Conservation (phyloP, 192 early-diverging fungal genomes). For the Backusella tarrabulga region DNA sequence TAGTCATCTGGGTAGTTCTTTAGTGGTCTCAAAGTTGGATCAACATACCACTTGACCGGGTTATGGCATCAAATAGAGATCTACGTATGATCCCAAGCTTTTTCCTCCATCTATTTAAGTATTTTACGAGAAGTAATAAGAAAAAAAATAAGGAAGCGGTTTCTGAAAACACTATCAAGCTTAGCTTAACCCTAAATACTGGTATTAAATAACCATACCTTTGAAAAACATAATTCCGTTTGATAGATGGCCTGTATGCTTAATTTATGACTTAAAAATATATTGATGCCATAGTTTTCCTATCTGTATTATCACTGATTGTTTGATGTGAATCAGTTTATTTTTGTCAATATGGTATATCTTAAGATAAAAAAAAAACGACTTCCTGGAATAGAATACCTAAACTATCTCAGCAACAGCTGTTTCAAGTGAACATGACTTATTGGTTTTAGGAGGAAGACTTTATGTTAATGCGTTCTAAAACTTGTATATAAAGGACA, state of each 20-base stretch:
- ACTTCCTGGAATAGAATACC: not conserved
- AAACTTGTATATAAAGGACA: too few species aligned
- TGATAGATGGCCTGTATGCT: not conserved
- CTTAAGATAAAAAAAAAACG: not conserved
- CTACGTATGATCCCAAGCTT: not conserved
- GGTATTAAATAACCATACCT: too few species aligned
- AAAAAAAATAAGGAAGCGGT: not conserved
- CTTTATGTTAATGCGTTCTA: not conserved
- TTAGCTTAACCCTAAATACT: too few species aligned
- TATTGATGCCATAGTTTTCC: not conserved
- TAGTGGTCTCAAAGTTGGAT: not conserved
- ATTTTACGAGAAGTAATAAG: not conserved
- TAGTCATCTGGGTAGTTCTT: not conserved
- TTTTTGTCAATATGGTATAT: not conserved
- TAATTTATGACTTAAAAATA: not conserved
- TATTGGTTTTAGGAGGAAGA: not conserved
- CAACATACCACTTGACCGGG: not conserved
- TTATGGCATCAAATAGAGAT: not conserved
- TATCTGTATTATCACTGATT: not conserved
- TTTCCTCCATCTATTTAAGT: too few species aligned
- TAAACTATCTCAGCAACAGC: not conserved
- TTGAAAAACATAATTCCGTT: not conserved
- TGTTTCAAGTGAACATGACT: not conserved
- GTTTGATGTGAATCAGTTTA: too few species aligned
- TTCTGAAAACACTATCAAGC: too few species aligned